Evolutionary conservation across 306 rosid species (phyloP), one percentile per base, ranked within the genome.

Genomic region (Corylus heterophylla): DNA sequence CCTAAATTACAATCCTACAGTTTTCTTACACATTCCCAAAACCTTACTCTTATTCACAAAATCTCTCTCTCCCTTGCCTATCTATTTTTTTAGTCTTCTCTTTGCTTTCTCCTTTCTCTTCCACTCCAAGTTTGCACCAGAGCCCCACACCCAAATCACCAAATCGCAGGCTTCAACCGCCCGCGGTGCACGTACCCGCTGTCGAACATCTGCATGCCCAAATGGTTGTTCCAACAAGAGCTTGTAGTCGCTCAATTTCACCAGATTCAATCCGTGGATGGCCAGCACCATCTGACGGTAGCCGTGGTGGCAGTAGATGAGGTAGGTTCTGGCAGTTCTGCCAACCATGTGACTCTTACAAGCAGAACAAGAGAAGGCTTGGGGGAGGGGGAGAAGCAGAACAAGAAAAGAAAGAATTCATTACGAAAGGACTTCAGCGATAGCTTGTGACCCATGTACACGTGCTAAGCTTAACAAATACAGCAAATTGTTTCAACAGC

Each of bases 151-250:
- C 35, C 35, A 31, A 31, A 31, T 31, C 35, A 31, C 98, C 98
- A 95, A 55, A 72, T 63, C 3, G 98, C 98, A 5, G 97, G 89
- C 35, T 95, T 92, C 81, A 95, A 50, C 62, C 92, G 77, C 0
- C 98, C 98, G 4, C 85, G 93, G 31, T 95, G 98, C 18, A 89
- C 97, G 20, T 80, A 95, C 4, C 98, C 98, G 0, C 98, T 97
- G 54, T 95, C 96, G 27, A 95, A 95, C 94, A 81, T 92, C 78
- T 95, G 97, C 90, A 74, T 85, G 56, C 98, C 98, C 42, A 95
- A 56, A 0, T 83, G 73, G 74, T 95, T 95, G 29, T 1, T 95
- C 86, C 73, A 92, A 63, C 0, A 95, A 75, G 0, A 88, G 72
- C 81, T 93, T 79, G 82, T 95, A 95, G 39, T 95, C 98, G 14